A percentile compares a stretch with the other conserved stretches of the same genome.
These are phyloP conservation scores for Lecanicillium sp. DNA, from an alignment of 2,329 filamentous ascomycete genomes.

Conservation along the genomic window DNA sequence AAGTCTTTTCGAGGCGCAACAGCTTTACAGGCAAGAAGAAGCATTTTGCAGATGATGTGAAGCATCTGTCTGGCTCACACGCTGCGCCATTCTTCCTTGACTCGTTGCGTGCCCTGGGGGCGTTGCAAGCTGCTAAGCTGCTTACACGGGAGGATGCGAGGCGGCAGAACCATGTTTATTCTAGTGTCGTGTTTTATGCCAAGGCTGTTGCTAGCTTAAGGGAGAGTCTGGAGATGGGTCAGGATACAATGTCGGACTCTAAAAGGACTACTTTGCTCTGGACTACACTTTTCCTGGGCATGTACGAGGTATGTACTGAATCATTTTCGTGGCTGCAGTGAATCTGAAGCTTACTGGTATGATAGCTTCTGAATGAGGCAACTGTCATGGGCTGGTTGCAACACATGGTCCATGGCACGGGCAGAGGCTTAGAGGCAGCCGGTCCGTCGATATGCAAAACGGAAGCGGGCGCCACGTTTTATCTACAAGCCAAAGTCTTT, in stretches of 20 bases:
- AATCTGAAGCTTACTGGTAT: neutral
- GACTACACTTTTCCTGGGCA: constrained; percentile 23
- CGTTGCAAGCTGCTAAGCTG: constrained; percentile 20
- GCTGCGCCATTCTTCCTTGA: constrained; percentile 15
- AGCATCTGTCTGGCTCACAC: constrained; percentile 12
- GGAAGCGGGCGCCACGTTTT: constrained; percentile 18
- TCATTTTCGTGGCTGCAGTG: too few species aligned
- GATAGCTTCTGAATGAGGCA: constrained; percentile 22
- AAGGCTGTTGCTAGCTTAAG: constrained; percentile 16
- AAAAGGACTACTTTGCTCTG: constrained; percentile 14
- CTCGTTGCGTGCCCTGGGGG: constrained; percentile 21
- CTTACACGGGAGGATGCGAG: constrained; percentile 3
- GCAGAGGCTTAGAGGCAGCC: constrained; percentile 19
- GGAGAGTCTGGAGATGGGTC: constrained; percentile 11
- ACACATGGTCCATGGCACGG: constrained; percentile 25
- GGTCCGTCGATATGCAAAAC: constrained; percentile 17
- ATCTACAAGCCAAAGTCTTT: constrained; percentile 21
- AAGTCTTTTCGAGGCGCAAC: constrained; percentile 19
- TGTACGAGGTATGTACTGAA: constrained; percentile 22
- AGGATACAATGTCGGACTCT: constrained; percentile 9
- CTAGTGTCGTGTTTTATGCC: constrained; percentile 18
- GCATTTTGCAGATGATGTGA: constrained; percentile 13
- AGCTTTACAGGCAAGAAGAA: constrained; percentile 14
- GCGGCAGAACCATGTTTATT: neutral
- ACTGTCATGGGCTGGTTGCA: constrained; percentile 24